Base-by-base conservation (phyloP, 2,329 filamentous ascomycete species). In the Xylariales sp. region DNA sequence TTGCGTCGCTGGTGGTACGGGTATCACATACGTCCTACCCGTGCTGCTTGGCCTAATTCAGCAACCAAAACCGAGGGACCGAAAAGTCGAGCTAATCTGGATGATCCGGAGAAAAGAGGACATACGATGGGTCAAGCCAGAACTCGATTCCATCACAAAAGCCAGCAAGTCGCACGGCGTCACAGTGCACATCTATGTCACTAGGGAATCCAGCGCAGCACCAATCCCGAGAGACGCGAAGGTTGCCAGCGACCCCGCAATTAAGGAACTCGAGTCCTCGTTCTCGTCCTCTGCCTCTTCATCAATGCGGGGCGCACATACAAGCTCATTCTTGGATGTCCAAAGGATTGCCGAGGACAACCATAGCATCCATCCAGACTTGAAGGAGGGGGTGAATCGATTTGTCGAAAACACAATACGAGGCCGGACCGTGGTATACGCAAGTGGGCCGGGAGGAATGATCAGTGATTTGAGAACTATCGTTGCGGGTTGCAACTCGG, bases 11-110 rank as follows among this genome's bases (percentile, higher is more conserved):
- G 78, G 76, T 29, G 77, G 78, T 21, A 80, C 76, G 0, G 77
- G 78, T 4, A 70, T 81, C 24, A 74, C 76, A 0, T 78, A 76
- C 51, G 69, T 76, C 0, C 63, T 80, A 1, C 77, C 77, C 0
- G 58, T 74, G 0, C 60, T 78, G 0, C 57, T 78, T 14, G 56
- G 54, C 33, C 50, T 66, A 8, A 49, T 63, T 12, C 46, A 58
- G 42, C 56, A 58, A 10, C 47, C 47, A 15, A 48, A 29, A 14
- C 46, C 43, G 11, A 57, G 59, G 19, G 60, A 69, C 40, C 63
- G 70, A 38, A 70, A 65, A 45, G 56, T 84, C 2, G 74, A 81
- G 51, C 71, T 86, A n/a, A 64, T 84, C 42, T 86, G 82, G 82
- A 73, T 76, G 2, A 66, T 86, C 27, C 69, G 80, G 11, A 70